phyloP scores from a whole-genome alignment of 495 filamentous ascomycete genomes.

The Penicillium canescens region DNA sequence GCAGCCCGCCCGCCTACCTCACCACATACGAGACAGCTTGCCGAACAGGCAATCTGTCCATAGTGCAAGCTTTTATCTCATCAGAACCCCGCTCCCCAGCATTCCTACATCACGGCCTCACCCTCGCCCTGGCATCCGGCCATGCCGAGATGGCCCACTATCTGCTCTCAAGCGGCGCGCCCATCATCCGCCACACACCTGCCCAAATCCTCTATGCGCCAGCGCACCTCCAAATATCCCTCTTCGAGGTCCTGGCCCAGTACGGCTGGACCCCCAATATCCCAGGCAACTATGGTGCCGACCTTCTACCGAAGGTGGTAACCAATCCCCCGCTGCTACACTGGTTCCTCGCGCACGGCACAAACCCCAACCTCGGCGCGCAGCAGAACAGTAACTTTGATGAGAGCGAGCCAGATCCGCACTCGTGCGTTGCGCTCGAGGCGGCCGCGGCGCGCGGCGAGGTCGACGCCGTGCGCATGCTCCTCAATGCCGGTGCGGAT shows the following conservation, averaged over 20 bases:
- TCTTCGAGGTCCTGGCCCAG: conserved; percentile 27
- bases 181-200: conserved; percentile 25
- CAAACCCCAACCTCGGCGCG: conserved; percentile 30
- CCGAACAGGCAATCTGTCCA: too few species aligned
- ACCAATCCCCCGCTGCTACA: conserved; percentile 25
- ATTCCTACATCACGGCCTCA: conserved; percentile 12
- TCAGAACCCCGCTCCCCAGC: too few species aligned
- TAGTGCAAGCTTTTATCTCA: too few species aligned
- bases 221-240: conserved; percentile 21
- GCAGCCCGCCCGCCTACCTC: too few species aligned
- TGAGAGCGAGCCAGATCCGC: conserved; percentile 12
- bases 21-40: too few species aligned
- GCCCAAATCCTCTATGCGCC: conserved; percentile 24
- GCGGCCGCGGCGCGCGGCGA: conserved; percentile 20
- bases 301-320: conserved; percentile 19
- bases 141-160: conserved; percentile 28
- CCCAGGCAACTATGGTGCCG: conserved; percentile 16
- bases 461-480: conserved; percentile 27
- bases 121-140: conserved; percentile 17
- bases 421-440: conserved; percentile 29
- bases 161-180: conserved; percentile 28
- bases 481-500: conserved; percentile 34
- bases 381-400: conserved; percentile 7
- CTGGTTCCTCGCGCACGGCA: conserved; percentile 33
- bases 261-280: conserved; percentile 31